These are phyloP conservation scores for Colletotrichum melonis DNA, from an alignment of 2,329 filamentous ascomycete genomes.

Conservation along the genomic window DNA sequence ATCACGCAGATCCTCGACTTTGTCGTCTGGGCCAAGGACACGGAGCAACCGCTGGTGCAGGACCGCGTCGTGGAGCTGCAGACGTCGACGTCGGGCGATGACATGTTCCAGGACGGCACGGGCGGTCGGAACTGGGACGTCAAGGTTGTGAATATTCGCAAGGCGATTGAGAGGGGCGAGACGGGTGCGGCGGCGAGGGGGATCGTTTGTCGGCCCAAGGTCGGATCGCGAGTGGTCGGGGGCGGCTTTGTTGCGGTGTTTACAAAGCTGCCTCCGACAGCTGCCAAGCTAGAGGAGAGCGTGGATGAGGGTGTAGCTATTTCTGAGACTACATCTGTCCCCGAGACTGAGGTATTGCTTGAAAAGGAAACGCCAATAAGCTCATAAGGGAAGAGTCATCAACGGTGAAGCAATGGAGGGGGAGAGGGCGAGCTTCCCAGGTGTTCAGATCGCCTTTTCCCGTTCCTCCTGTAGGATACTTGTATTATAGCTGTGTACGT, in stretches of 20 bases:
- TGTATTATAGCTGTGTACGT: neutral
- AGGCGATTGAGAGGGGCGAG: conserved; percentile 29
- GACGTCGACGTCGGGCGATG: conserved; percentile 46
- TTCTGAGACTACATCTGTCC: neutral
- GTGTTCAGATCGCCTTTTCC: neutral
- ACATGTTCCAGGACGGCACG: conserved; percentile 56
- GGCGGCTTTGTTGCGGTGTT: conserved; percentile 55
- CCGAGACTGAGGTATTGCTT: neutral
- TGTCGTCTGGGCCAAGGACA: conserved; percentile 62
- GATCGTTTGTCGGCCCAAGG: conserved; percentile 55
- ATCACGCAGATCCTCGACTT: conserved; percentile 82
- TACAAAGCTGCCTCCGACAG: conserved; percentile 5
- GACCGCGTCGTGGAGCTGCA: conserved; percentile 72
- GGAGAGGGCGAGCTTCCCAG: neutral
- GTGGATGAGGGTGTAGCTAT: neutral
- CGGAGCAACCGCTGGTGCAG: conserved; percentile 63
- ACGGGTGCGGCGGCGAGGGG: conserved; percentile 37
- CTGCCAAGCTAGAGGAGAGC: neutral
- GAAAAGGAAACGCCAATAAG: neutral
- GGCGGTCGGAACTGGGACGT: conserved; percentile 74
- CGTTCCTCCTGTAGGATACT: neutral
- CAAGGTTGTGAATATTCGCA: conserved; percentile 54
- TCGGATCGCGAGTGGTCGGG: conserved; percentile 52
- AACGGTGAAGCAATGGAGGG: neutral
- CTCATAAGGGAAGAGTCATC: neutral